Conservation (phyloP, 2,329 filamentous ascomycete species). For the Colletotrichum tanaceti region DNA sequence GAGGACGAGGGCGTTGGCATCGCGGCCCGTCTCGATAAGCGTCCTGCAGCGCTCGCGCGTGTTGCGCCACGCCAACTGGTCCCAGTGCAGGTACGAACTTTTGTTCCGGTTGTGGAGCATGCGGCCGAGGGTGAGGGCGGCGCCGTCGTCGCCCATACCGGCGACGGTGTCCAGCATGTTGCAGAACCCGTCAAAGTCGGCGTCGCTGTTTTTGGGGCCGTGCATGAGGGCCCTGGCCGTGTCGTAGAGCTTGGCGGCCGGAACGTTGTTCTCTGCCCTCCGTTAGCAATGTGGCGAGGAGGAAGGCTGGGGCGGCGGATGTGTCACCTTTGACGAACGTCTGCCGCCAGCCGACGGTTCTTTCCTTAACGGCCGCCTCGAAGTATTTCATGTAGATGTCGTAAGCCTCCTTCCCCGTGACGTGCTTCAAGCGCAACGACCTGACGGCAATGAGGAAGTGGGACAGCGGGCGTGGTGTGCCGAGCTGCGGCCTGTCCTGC, state of each 20-base stretch:
- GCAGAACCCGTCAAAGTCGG: background rate
- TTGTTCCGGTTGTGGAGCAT: background rate
- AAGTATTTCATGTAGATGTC: constrained; percentile 27
- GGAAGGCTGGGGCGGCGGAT: background rate
- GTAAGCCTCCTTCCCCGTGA: constrained; percentile 5
- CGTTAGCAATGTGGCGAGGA: background rate
- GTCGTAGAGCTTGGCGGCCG: constrained; percentile 18
- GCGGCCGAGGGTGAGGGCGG: constrained; percentile 45
- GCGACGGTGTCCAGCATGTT: constrained; percentile 50
- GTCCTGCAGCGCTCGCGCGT: constrained; percentile 48
- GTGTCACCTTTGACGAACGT: constrained; percentile 19
- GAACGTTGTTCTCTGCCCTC: constrained; percentile 13
- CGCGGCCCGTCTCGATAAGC: constrained; percentile 46
- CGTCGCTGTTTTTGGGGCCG: background rate
- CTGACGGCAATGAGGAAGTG: constrained; percentile 3
- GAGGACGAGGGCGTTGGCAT: constrained; percentile 51
- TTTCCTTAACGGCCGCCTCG: background rate
- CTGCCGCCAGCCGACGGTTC: constrained; percentile 9
- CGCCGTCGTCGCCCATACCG: constrained; percentile 46
- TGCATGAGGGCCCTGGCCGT: background rate
- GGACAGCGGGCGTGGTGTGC: background rate
- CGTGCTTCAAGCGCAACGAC: background rate
- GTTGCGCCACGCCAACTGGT: constrained; percentile 36
- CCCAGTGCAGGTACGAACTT: constrained; percentile 41
- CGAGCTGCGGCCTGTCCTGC: background rate